Percentiles rank a stretch among this genome's conserved stretches.
These are phyloP conservation scores for Rhodamnia rubescens DNA, from an alignment of 345 rosid genomes.

Conservation along the genomic window DNA sequence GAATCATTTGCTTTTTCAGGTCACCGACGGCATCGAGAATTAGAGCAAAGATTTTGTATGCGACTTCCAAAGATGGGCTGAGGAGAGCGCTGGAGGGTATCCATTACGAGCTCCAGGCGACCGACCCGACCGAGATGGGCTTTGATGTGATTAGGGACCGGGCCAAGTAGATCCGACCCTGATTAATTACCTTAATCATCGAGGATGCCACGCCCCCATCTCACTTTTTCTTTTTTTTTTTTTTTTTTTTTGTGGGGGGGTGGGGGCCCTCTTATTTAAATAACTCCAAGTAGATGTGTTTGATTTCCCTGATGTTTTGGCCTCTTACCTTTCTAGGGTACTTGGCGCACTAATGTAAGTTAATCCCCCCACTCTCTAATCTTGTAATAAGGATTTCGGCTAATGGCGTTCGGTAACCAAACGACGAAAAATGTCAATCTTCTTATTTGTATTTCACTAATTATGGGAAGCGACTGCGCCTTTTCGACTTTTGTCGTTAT, in stretches of 20 bases:
- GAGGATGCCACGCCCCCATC: neutral
- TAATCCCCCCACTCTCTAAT: neutral
- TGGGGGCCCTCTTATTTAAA: slow-evolving; percentile 17
- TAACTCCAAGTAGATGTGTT: slow-evolving; percentile 23
- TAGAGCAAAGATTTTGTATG: slow-evolving; percentile 80
- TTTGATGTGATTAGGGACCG: slow-evolving; percentile 72
- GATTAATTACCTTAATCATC: neutral
- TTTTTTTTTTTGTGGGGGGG: neutral
- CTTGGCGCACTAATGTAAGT: slow-evolving; percentile 16
- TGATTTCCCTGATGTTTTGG: neutral
- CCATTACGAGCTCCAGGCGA: slow-evolving; percentile 90
- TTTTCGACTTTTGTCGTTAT: neutral
- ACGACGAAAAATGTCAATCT: neutral
- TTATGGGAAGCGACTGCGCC: neutral
- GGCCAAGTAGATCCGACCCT: slow-evolving; percentile 34
- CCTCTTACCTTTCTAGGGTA: neutral
- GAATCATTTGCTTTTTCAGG: slow-evolving; percentile 20
- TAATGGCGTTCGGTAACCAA: neutral
- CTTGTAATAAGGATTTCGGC: neutral
- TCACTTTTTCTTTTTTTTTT: neutral
- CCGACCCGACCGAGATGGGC: slow-evolving; percentile 95
- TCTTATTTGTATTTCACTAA: neutral
- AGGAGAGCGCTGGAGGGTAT: slow-evolving; percentile 86
- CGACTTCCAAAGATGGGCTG: slow-evolving; percentile 79
- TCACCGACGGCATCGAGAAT: slow-evolving; percentile 76